phyloP scores from a whole-genome alignment of 2,329 filamentous ascomycete genomes.

The Ceratocystis ficicola region DNA sequence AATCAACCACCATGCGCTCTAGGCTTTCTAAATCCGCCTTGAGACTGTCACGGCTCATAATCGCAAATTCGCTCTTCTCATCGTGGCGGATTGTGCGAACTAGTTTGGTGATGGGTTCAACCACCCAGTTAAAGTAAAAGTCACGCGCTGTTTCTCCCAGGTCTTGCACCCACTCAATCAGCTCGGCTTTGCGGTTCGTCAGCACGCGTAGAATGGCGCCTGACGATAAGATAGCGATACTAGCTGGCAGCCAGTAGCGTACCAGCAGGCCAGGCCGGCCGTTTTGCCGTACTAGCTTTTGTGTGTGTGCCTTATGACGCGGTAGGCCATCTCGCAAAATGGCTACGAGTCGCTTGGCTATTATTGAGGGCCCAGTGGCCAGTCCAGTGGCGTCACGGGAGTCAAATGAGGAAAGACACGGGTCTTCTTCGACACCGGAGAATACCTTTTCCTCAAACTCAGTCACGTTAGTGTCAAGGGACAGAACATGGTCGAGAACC shows the following conservation, averaged over 20 bases:
- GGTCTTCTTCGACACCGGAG: conserved; percentile 48
- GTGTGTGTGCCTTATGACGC: conserved; percentile 48
- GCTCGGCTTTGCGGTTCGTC: conserved; percentile 60
- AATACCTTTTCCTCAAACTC: conserved; percentile 57
- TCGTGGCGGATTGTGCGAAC: conserved; percentile 90
- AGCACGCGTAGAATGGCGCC: conserved; percentile 75
- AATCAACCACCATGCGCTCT: conserved; percentile 96
- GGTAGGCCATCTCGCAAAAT: conserved; percentile 61
- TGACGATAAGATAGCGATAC: conserved; percentile 62
- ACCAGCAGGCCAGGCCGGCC: conserved; percentile 64
- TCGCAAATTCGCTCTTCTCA: conserved; percentile 80
- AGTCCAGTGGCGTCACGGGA: background rate
- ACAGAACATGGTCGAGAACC: conserved; percentile 60
- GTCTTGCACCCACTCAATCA: conserved; percentile 67
- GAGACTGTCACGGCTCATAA: conserved; percentile 89
- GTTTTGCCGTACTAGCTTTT: conserved; percentile 46
- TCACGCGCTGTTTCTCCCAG: conserved; percentile 68
- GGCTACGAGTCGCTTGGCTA: conserved; percentile 54
- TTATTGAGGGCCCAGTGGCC: conserved; percentile 41
- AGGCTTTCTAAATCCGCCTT: conserved; percentile 82
- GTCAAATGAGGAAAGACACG: conserved; percentile 37
- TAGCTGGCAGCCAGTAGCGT: conserved; percentile 78
- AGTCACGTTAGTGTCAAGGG: conserved; percentile 47
- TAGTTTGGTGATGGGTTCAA: conserved; percentile 71
- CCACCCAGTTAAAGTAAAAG: conserved; percentile 94